phyloP scores from a whole-genome alignment of 2,329 filamentous ascomycete species.

The Penicillium expansum region DNA sequence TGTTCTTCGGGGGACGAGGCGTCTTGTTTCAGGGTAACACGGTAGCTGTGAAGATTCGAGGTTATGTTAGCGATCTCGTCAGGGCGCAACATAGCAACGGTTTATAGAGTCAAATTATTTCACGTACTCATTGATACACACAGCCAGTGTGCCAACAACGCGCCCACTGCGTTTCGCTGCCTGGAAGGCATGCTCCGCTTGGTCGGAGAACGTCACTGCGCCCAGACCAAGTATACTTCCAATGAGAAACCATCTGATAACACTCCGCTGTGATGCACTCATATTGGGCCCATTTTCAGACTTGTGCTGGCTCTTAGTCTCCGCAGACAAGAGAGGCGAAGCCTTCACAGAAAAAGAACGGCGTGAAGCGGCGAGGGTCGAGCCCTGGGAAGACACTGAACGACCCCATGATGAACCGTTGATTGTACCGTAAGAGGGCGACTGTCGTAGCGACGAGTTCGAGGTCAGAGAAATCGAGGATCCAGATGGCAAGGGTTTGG shows the following conservation, averaged over 20 bases:
- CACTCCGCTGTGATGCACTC: slow-evolving; percentile 21
- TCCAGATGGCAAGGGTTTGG: slow-evolving; percentile 19
- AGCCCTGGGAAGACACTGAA: not conserved
- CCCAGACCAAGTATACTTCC: slow-evolving; percentile 41
- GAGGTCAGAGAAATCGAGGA: slow-evolving; percentile 7
- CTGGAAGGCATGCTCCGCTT: slow-evolving; percentile 73
- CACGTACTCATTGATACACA: slow-evolving; percentile 85
- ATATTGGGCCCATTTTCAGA: not conserved
- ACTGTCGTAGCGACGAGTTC: not conserved
- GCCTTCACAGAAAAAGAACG: slow-evolving; percentile 22
- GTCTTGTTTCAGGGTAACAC: slow-evolving; percentile 72
- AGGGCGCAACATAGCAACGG: not conserved
- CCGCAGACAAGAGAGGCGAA: slow-evolving; percentile 12
- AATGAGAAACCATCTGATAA: slow-evolving; percentile 34
- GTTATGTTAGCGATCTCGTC: slow-evolving; percentile 9
- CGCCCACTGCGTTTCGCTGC: slow-evolving; percentile 74
- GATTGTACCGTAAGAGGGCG: not conserved
- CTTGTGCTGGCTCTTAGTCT: slow-evolving; percentile 5
- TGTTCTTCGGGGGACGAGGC: slow-evolving; percentile 63
- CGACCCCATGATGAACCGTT: not conserved
- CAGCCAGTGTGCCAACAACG: slow-evolving; percentile 68
- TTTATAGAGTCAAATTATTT: not conserved
- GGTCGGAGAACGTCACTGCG: slow-evolving; percentile 55
- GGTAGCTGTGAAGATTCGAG: slow-evolving; percentile 62
- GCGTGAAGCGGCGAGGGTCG: not conserved